phyloP scores from a whole-genome alignment of 805 yeast species.

The Monosporozyma solicola region DNA sequence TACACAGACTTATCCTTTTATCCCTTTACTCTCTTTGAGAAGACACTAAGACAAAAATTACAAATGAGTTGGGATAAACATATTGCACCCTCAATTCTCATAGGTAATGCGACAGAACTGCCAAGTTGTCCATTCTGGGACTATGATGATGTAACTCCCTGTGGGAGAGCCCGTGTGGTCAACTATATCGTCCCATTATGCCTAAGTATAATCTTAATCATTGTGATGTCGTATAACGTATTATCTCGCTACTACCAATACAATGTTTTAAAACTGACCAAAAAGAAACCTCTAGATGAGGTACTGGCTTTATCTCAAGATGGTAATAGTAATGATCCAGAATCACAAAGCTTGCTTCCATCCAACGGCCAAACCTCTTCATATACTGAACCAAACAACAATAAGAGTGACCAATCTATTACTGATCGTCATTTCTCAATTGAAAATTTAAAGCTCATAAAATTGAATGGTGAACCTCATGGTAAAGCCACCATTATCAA shows the following conservation, averaged over 20 bases:
- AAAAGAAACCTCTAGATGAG: constrained; percentile 15
- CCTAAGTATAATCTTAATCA: background rate
- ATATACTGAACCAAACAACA: background rate
- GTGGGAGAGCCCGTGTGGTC: constrained; percentile 33
- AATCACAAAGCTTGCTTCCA: background rate
- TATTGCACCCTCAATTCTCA: background rate
- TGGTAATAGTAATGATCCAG: background rate
- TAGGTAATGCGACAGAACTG: background rate
- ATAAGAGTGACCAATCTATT: constrained; percentile 12
- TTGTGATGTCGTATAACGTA: constrained; percentile 7
- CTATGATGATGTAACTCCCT: constrained; percentile 51
- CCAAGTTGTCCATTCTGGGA: constrained; percentile 35
- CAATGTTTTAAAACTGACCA: constrained; percentile 10
- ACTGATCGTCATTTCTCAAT: constrained; percentile 61
- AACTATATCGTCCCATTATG: background rate
- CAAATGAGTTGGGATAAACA: background rate
- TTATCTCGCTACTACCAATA: constrained; percentile 14
- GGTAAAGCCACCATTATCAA: constrained; percentile 42
- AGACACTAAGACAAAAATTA: background rate
- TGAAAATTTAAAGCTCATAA: constrained; percentile 41
- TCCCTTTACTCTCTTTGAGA: background rate
- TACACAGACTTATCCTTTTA: too few species aligned
- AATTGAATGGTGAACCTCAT: constrained; percentile 54
- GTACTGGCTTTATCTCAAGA: constrained; percentile 6
- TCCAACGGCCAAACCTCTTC: constrained; percentile 1